Conservation (phyloP, 2,329 filamentous ascomycete species). For the Diplocarpon mali region DNA sequence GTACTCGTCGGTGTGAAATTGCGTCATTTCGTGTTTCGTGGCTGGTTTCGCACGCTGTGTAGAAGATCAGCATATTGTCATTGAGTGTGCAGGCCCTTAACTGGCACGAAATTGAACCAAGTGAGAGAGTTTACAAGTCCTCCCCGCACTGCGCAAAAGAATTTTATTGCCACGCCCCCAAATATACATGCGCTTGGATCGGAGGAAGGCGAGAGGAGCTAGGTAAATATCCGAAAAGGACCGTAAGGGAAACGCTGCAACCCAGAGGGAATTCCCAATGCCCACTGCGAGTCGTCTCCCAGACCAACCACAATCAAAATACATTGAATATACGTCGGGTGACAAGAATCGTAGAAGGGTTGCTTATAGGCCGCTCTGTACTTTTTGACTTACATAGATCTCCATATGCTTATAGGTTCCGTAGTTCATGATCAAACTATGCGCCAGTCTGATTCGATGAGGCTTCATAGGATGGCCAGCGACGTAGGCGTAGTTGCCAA, state of each 20-base stretch:
- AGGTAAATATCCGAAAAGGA: too few relatives aligned
- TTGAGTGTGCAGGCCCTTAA: neutral
- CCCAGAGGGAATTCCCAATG: neutral
- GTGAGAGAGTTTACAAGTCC: neutral
- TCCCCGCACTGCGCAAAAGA: neutral
- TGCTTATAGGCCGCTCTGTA: neutral
- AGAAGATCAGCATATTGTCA: neutral
- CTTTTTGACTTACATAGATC: slow-evolving; percentile 59
- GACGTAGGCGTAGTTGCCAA: slow-evolving; percentile 96
- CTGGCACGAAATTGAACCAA: too few relatives aligned
- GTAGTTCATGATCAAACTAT: slow-evolving; percentile 80
- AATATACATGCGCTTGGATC: too few relatives aligned
- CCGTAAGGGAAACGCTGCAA: neutral
- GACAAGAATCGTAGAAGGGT: neutral
- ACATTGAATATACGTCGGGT: neutral
- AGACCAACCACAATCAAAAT: neutral
- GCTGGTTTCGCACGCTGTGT: slow-evolving; percentile 71
- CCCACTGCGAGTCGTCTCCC: too few relatives aligned
- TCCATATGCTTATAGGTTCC: slow-evolving; percentile 79
- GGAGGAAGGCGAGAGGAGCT: too few relatives aligned
- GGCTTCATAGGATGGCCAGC: slow-evolving; percentile 98
- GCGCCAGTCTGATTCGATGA: slow-evolving; percentile 86
- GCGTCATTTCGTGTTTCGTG: slow-evolving; percentile 77
- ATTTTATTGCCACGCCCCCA: too few relatives aligned
- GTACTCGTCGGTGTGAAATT: slow-evolving; percentile 93